These are phyloP conservation scores for Hydrangea macrophylla DNA, from an alignment of 148 eudicot genomes.

Conservation along the genomic window DNA sequence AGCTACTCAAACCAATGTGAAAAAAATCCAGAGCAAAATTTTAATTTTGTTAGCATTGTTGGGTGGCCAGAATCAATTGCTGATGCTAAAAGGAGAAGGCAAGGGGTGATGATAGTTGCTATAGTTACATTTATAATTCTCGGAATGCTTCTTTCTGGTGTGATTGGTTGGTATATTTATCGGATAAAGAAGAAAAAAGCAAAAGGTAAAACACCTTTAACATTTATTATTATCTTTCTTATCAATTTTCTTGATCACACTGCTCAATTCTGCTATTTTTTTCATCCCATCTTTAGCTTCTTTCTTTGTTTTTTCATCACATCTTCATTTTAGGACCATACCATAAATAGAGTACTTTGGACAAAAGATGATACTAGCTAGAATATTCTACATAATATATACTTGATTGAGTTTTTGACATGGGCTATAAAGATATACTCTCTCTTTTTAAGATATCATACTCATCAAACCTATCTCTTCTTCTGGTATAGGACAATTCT, in stretches of 20 bases:
- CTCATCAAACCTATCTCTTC: no score
- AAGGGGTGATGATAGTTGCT: background rate
- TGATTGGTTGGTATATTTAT: background rate
- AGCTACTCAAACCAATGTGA: no score
- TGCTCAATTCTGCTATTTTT: background rate
- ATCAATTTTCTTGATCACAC: background rate
- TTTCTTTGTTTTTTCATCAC: background rate
- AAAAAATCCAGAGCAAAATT: no score
- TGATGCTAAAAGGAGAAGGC: background rate
- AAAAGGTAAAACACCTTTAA: background rate
- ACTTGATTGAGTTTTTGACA: no score
- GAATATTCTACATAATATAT: no score
- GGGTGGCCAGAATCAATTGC: background rate
- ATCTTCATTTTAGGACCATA: background rate
- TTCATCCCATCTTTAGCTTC: background rate
- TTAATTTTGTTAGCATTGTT: background rate
- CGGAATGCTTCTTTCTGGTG: background rate
- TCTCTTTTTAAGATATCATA: no score
- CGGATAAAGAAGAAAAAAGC: background rate
- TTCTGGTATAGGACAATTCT: no score
- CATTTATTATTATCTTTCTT: background rate
- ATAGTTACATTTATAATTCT: background rate
- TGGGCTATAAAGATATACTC: no score
- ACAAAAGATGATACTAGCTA: no score
- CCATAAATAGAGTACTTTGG: background rate